phyloP scores from a whole-genome alignment of 148 eudicot species.

The Rhododendron williamsianum region DNA sequence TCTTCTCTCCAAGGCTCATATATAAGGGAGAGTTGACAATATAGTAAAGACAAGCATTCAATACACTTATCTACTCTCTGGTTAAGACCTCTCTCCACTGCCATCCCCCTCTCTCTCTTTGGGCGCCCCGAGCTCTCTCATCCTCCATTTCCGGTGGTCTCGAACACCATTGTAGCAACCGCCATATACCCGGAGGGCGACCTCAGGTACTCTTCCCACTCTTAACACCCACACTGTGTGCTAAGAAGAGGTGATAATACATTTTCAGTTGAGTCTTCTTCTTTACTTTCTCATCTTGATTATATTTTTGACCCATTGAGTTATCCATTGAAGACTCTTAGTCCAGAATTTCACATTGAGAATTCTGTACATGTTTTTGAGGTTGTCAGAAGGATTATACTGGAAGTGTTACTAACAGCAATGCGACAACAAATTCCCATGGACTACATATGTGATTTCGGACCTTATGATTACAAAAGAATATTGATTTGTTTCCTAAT shows the following conservation, averaged over 20 bases:
- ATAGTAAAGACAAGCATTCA: too few relatives aligned
- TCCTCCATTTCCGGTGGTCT: too few relatives aligned
- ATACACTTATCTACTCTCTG: too few relatives aligned
- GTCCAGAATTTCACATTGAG: not conserved
- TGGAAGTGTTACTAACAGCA: not conserved
- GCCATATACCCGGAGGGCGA: too few relatives aligned
- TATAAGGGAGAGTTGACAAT: too few relatives aligned
- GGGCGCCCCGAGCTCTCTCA: too few relatives aligned
- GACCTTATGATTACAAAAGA: not conserved
- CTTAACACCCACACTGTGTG: not conserved
- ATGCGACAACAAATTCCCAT: not conserved
- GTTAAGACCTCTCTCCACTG: too few relatives aligned
- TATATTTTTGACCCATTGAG: not conserved
- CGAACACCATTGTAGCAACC: too few relatives aligned
- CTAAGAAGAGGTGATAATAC: not conserved
- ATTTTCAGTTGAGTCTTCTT: not conserved
- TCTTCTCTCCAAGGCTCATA: too few relatives aligned
- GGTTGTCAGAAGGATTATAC: not conserved
- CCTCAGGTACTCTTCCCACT: too few relatives aligned
- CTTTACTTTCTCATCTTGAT: not conserved
- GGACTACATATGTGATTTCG: not conserved
- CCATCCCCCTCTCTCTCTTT: too few relatives aligned
- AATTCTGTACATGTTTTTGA: not conserved
- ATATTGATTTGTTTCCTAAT: not conserved
- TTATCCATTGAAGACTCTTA: not conserved